Percentiles rank a stretch among this genome's conserved stretches.
Evolutionary conservation across 1,139 yeast species (phyloP).

Genomic region (Sugiyamaella xylanicola): DNA sequence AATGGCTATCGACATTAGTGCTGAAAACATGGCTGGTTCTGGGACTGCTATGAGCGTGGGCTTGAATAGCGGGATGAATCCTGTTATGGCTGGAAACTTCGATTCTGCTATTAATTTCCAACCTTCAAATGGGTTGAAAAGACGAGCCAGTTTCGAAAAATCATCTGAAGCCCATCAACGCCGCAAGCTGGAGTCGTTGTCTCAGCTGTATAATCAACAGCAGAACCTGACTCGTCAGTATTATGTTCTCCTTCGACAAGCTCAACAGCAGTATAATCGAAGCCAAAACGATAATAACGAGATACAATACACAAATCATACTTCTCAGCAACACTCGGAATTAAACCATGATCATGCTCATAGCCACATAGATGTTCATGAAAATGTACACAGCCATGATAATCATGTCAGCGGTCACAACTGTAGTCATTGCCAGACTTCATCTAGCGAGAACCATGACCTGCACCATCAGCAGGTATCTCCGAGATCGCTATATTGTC

Average conservation of each 20-base stretch:
- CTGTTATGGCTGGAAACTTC: background rate
- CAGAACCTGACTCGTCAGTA: constrained; percentile 7
- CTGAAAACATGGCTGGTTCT: background rate
- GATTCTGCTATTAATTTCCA: background rate
- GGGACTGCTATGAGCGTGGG: background rate
- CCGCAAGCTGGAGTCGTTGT: constrained; percentile 4
- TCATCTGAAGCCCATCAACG: constrained; percentile 1
- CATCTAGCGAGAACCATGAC: background rate
- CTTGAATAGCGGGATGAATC: background rate
- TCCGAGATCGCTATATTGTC: constrained; percentile 36
- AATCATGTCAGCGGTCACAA: background rate
- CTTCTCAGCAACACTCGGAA: background rate
- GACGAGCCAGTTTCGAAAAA: background rate
- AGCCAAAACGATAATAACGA: background rate
- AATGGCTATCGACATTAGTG: background rate
- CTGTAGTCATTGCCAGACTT: background rate
- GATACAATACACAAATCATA: background rate
- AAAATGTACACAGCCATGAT: background rate
- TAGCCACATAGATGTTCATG: background rate
- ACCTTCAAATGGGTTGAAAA: background rate
- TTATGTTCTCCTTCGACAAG: constrained; percentile 4
- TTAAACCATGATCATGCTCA: background rate
- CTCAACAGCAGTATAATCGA: background rate
- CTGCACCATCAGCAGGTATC: background rate
- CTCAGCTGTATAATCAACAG: constrained; percentile 15